Evolutionary conservation across 1,284 basidiomycete species (phyloP), one percentile per base, ranked within the genome.

Genomic region (Termitomyces sp.): DNA sequence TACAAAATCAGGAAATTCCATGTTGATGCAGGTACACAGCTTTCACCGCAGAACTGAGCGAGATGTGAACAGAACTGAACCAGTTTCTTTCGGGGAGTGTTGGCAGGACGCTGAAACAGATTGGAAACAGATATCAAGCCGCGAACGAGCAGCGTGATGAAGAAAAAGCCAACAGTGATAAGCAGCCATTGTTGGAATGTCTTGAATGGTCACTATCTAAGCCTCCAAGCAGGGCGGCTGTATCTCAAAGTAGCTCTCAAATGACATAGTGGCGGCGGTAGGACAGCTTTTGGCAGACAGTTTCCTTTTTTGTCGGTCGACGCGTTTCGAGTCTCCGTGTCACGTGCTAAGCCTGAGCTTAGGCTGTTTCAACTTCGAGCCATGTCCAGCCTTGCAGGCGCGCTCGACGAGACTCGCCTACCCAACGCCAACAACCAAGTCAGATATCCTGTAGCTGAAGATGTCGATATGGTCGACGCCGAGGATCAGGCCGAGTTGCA

Each of bases 361-460:
- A 5, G 28, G 18, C 21, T 50, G 16, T 19, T 35, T 42, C n/a
- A 35, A 34, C n/a, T 35, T 42, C n/a, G 30, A 34, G 49, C 43
- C n/a, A 72, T 72, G 70, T 72, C 70, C 41, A 70, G 67, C 54
- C 67, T 73, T 31, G 73, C 74, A 52, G 73, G 71, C 54, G 74
- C 74, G 19, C 63, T 73, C 39, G 70, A 67, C 64, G 69, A 72
- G 58, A 62, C 61, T 54, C 56, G 47, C n/a, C 39, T 46, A 37
- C 55, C 53, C 40, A 49, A 51, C 14, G 11, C 38, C 26, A 51
- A 60, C 40, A 57, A 61, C 8, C 50, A 56, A 38, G 33, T 39
- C 33, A 44, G 53, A 56, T 57, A 56, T 19, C 34, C 26, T 24
- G 44, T 61, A 53, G 57, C 52, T 44, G 54, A 62, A 40, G 60